Evolutionary conservation across 371 early-diverging fungal genomes (phyloP), one percentile per base, ranked within the genome.

Genomic region (Dichotomocladium elegans): DNA sequence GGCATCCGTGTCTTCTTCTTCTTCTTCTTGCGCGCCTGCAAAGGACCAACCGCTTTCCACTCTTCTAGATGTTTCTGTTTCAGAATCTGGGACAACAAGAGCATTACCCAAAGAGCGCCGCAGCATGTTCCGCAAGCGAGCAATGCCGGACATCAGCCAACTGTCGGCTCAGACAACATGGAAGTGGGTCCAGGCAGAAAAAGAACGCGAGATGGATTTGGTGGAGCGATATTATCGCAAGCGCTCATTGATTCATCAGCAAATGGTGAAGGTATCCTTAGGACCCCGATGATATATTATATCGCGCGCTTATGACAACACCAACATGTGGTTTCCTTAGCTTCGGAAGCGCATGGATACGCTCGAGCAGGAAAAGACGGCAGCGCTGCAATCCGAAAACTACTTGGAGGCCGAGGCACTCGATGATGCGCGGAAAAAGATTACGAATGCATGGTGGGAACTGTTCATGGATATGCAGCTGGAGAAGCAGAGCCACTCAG

Each of bases 111-210:
- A n/a, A n/a, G n/a, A n/a, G n/a, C n/a, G n/a, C n/a, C n/a, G n/a
- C n/a, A n/a, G n/a, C n/a, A n/a, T n/a, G n/a, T n/a, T n/a, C n/a
- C n/a, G n/a, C n/a, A n/a, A n/a, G n/a, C n/a, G n/a, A n/a, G n/a
- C 37, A 37, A 17, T 21, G 21, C 37, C 37, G 21, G 52, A 51
- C 12, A 58, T 58, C 19, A 58, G 29, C 14, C 51, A 51, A 12
- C 29, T 60, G n/a, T 60, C 60, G 4, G 60, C 60, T 12, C 55
- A 60, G 24, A 50, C 55, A 0, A 55, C 51, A 15, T 55, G 44
- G 51, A 60, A 51, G 33, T 46, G 60, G n/a, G 44, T 60, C n/a
- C 55, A 50, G 26, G 60, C 60, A 6, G 55, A 60, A 28, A 44
- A 51, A 43, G 43, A 45, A 4, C 54, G 51, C n/a, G 46, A 60